These are phyloP conservation scores for Gautieria morchelliformis DNA, from an alignment of 768 basidiomycete species.

Conservation along the genomic window DNA sequence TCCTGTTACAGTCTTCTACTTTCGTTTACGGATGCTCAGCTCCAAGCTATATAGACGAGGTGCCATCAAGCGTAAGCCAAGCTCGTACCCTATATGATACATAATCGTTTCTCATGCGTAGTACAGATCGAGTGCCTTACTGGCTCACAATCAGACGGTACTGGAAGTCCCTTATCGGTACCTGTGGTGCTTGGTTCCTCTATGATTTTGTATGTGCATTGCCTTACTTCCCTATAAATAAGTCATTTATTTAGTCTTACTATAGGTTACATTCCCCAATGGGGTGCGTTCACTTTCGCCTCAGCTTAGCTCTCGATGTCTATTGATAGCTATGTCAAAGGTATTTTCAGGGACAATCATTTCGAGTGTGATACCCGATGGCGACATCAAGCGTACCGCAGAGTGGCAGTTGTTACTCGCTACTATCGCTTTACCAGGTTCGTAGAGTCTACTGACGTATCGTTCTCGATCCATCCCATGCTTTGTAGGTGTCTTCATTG, in stretches of 20 bases:
- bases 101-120: neutral
- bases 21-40: constrained; percentile 65
- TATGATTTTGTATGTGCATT: constrained; percentile 48
- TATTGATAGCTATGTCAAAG: constrained; percentile 49
- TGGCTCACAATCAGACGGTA: constrained; percentile 48
- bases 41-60: constrained; percentile 51
- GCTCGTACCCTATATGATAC: neutral
- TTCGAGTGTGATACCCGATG: constrained; percentile 48
- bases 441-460: constrained; percentile 31
- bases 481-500: constrained; percentile 15
- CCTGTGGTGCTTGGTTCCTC: constrained; percentile 67
- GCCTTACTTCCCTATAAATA: neutral
- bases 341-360: constrained; percentile 62
- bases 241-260: neutral
- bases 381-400: constrained; percentile 47
- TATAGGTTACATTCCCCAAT: constrained; percentile 60
- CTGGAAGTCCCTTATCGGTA: constrained; percentile 62
- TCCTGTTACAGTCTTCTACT: constrained; percentile 60
- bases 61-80: constrained; percentile 46
- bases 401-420: constrained; percentile 65
- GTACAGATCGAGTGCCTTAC: constrained; percentile 49
- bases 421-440: constrained; percentile 52
- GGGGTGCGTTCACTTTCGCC: constrained; percentile 29
- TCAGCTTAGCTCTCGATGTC: neutral
- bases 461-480: constrained; percentile 16